These are phyloP conservation scores for Rhizophora mangle DNA, from an alignment of 345 rosid species.

Conservation along the genomic window DNA sequence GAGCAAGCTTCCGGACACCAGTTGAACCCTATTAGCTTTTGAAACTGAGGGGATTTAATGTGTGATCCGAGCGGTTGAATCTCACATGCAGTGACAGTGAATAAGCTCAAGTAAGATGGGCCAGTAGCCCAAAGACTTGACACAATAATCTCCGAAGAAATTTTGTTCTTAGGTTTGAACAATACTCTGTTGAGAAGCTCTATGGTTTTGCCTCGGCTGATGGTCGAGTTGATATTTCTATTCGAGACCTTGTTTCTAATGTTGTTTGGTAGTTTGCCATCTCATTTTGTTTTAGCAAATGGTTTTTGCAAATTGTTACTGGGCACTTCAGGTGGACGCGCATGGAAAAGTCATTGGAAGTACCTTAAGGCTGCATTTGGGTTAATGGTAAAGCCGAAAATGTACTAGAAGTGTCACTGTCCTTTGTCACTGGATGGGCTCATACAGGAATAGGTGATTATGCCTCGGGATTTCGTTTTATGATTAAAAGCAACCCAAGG, in stretches of 20 bases:
- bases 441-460: too few species aligned
- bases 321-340: too few species aligned
- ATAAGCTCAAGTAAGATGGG: slow-evolving; percentile 21
- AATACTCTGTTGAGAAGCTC: not conserved
- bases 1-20: slow-evolving; percentile 75
- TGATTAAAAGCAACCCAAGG: too few species aligned
- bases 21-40: slow-evolving; percentile 73
- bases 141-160: slow-evolving; percentile 24
- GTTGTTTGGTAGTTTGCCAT: not conserved
- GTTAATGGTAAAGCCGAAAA: too few species aligned
- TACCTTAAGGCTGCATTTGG: too few species aligned
- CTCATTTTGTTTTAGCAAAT: too few species aligned
- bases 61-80: not conserved
- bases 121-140: not conserved
- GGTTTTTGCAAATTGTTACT: too few species aligned
- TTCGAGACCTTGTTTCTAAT: not conserved
- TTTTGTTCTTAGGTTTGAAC: slow-evolving; percentile 24
- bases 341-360: too few species aligned
- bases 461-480: too few species aligned
- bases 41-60: not conserved
- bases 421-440: too few species aligned
- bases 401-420: too few species aligned
- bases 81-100: not conserved
- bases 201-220: not conserved
- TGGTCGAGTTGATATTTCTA: not conserved